Percentiles rank a stretch among this genome's conserved stretches.
Conservation (phyloP, 257 asterid genomes). For the Dorcoceras hygrometricum region DNA sequence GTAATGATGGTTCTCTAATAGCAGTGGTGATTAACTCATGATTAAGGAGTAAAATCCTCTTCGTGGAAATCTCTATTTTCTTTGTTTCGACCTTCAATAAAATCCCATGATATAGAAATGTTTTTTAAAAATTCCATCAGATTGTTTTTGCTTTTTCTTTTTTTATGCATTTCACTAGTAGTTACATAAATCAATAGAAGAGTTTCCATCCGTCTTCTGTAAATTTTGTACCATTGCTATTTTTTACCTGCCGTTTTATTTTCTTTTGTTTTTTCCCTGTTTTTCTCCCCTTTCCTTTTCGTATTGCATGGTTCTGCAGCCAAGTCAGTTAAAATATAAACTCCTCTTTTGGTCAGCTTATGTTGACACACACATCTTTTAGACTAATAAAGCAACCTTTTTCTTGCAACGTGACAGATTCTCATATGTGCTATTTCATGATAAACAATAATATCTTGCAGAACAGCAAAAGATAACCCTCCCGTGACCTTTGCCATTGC, state of each 20-base stretch:
- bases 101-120: too few relatives aligned
- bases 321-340: too few relatives aligned
- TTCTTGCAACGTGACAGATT: background rate
- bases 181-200: background rate
- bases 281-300: too few relatives aligned
- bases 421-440: background rate
- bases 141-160: background rate
- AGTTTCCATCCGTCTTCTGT: background rate
- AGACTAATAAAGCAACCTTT: background rate
- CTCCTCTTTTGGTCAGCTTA: background rate
- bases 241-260: too few relatives aligned
- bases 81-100: background rate
- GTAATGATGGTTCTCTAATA: background rate
- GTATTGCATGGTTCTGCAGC: too few relatives aligned
- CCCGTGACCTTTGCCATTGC: slow-evolving; percentile 95
- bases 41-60: background rate
- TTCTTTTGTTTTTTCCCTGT: too few relatives aligned
- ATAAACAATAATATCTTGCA: slow-evolving; percentile 36
- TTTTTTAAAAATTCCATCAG: background rate
- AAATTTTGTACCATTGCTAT: background rate
- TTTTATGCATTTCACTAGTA: background rate
- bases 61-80: background rate
- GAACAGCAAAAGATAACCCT: slow-evolving; percentile 87
- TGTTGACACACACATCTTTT: background rate
- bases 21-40: background rate